Evolutionary conservation across 805 yeast species (phyloP), one percentile per base, ranked within the genome.

Genomic region (Kregervanrija delftensis): DNA sequence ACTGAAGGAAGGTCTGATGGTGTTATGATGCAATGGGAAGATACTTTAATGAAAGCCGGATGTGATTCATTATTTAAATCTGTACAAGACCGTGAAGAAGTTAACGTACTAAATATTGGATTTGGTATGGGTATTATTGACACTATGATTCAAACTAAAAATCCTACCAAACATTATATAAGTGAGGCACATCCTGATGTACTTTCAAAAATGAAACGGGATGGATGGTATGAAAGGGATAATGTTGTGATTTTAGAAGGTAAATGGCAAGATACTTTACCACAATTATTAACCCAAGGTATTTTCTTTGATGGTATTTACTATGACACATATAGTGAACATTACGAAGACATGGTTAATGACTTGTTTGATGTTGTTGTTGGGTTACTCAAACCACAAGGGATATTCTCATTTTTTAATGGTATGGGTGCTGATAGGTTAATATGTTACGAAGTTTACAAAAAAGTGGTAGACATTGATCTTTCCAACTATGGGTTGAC

Each of bases 101-200:
- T 69, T 9, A 74, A 68, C 35, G 79, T 91, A 2, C 67, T 91
- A 33, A 90, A 90, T 56, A 86, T 90, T 35, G 98, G 98, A 0
- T 90, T 91, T 60, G 98, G 98, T 2, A 87, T 90, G 96, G 98
- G 98, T 2, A 91, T 90, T 43, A 89, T 90, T 43, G 98, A 90
- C 60, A 67, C 77, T 1, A 78, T 82, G 74, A 85, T 90, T 48
- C 84, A 84, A 57, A 64, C 63, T 2, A 55, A 51, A 32, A 60
- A 59, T 11, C 91, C 90, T 16, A 68, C 77, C 3, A 75, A 72
- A 49, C 98, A 90, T 60, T 90, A 87, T 62, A 91, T 90, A 36
- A 81, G 87, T 47, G 98, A 90, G 62, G 96, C 97, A 0, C 98
- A 90, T 59, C 96, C 97, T 2, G 95, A 86, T 53, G 98, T 90